Evolutionary conservation across 495 filamentous ascomycete species (phyloP), one percentile per base, ranked within the genome.

Genomic region (Lentithecium fluviatile): DNA sequence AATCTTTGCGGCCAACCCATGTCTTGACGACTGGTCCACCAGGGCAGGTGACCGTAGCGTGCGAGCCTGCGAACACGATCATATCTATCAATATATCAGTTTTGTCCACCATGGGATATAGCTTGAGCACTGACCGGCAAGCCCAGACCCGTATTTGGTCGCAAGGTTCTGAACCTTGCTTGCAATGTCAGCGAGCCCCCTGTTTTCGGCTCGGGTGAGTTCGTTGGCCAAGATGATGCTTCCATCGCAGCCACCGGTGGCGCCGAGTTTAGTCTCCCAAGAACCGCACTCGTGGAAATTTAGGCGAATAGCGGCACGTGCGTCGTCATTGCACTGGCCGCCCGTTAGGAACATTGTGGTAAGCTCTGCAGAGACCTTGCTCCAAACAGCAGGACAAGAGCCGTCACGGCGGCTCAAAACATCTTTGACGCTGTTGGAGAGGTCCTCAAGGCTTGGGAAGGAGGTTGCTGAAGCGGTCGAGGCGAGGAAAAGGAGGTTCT

Each of bases 1-100:
- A 49, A 49, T 34, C 73, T 26, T 59, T 62, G 8, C 77, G 68
- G 8, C 77, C 76, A 49, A 75, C 67, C 60, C 71, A 75, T 11
- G 69, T 52, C 17, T 72, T 68, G 11, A 65, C 25, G 5, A 56
- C 50, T n/a, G 57, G 60, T 25, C 58, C 65, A 15, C 64, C 36
- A 7, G 58, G 61, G 34, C 66, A 70, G 36, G 20, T 55, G 13
- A 60, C 57, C 2, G 54, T 40, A n/a, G 62, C 68, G 17, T 61
- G 29, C 17, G 23, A 57, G n/a, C 58, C 57, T 34, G 51, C 59
- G 20, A 59, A 55, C 32, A 69, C 67, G 26, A 71, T 58, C 5
- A 71, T 19, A 58, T 71, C 69, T 32, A 58, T 67, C 53, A 69
- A 64, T 6, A 10, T 3, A 32, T 32, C 3, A 32, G 3, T 4